phyloP scores from a whole-genome alignment of 2,329 filamentous ascomycete species.

The Didymella pomorum region DNA sequence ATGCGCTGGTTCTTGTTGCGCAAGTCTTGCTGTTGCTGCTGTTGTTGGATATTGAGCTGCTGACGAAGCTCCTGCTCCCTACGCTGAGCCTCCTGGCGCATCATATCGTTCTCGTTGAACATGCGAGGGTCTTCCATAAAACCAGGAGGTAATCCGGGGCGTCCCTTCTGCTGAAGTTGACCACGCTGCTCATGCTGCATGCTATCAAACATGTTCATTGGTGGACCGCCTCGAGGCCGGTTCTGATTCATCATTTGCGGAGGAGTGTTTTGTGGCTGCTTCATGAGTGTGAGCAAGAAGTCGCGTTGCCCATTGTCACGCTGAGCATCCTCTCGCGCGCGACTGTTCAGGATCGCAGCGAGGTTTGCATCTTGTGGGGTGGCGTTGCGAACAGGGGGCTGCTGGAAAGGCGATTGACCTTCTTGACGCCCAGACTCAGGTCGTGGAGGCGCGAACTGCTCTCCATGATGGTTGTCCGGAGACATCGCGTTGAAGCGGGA shows the following conservation, averaged over 20 bases:
- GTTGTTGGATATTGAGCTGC: constrained; percentile 26
- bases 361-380: constrained; percentile 46
- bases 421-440: constrained; percentile 43
- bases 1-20: constrained; percentile 44
- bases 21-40: constrained; percentile 47
- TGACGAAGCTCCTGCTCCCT: constrained; percentile 45
- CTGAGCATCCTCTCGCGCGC: constrained; percentile 48
- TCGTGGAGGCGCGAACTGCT: constrained; percentile 43
- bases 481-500: constrained; percentile 46
- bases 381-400: constrained; percentile 41
- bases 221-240: constrained; percentile 47
- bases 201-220: constrained; percentile 47
- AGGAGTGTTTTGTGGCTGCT: constrained; percentile 57
- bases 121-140: constrained; percentile 50
- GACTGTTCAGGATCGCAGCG: constrained; percentile 49
- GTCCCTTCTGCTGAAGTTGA: constrained; percentile 51
- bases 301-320: constrained; percentile 64
- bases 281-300: constrained; percentile 86
- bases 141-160: constrained; percentile 47
- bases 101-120: constrained; percentile 44
- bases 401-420: constrained; percentile 43
- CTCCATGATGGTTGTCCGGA: constrained; percentile 42
- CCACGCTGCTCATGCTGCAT: constrained; percentile 37
- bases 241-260: constrained; percentile 46
- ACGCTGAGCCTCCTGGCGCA: constrained; percentile 43